phyloP scores from a whole-genome alignment of 768 basidiomycete species.

The Lactarius psammicola region DNA sequence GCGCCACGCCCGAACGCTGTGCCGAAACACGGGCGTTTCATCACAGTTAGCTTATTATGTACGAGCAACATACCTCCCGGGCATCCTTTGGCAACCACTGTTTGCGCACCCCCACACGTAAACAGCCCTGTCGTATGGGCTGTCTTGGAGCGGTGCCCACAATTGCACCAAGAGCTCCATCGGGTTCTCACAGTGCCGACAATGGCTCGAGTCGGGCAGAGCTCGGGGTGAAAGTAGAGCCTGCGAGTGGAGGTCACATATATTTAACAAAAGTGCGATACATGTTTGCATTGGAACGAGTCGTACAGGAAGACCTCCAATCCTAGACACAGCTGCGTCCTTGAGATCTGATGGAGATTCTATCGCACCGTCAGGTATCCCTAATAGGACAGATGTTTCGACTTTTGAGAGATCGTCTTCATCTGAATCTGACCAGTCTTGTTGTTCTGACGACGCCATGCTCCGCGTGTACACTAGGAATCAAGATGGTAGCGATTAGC shows the following conservation, averaged over 20 bases:
- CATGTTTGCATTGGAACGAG: slow-evolving; percentile 49
- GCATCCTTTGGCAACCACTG: slow-evolving; percentile 66
- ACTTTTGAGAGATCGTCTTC: slow-evolving; percentile 53
- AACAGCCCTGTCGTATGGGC: slow-evolving; percentile 78
- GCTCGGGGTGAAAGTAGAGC: slow-evolving; percentile 69
- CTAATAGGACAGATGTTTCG: slow-evolving; percentile 75
- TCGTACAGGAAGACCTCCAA: slow-evolving; percentile 90
- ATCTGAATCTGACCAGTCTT: slow-evolving; percentile 83
- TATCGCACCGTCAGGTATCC: slow-evolving; percentile 75
- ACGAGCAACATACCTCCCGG: slow-evolving; percentile 62
- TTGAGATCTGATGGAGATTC: slow-evolving; percentile 54
- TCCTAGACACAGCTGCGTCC: slow-evolving; percentile 84
- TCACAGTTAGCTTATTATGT: slow-evolving; percentile 1
- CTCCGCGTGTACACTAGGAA: slow-evolving; percentile 1
- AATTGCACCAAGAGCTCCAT: slow-evolving; percentile 86
- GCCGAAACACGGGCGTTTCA: slow-evolving; percentile 15
- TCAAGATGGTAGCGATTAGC: slow-evolving; percentile 26
- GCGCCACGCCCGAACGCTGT: slow-evolving; percentile 82
- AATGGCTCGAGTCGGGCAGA: slow-evolving; percentile 59
- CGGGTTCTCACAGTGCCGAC: slow-evolving; percentile 65
- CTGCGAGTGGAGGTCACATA: slow-evolving; percentile 43
- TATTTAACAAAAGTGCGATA: slow-evolving; percentile 43
- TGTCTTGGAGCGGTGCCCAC: slow-evolving; percentile 88
- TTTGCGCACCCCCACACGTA: slow-evolving; percentile 84
- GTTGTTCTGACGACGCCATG: slow-evolving; percentile 48